Evolutionary conservation across 768 basidiomycete genomes (phyloP).

Genomic region (Russula olivacea): DNA sequence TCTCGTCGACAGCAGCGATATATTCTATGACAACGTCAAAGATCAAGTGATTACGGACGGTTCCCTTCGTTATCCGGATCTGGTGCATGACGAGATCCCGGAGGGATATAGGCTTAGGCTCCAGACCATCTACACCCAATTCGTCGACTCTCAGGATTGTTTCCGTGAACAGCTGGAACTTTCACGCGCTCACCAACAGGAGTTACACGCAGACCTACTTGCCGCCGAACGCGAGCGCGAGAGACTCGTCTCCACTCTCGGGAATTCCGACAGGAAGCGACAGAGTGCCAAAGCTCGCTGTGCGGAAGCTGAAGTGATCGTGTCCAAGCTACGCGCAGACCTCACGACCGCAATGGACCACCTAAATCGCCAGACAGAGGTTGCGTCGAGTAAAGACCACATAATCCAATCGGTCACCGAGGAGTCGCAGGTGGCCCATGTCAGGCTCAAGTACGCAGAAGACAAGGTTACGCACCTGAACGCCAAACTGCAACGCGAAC

Average conservation of each 20-base stretch:
- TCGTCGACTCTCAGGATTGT: too few species aligned
- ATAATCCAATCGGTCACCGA: background rate
- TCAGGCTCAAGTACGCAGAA: background rate
- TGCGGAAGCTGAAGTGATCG: background rate
- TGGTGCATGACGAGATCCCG: too few species aligned
- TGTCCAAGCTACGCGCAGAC: background rate
- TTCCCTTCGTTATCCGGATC: too few species aligned
- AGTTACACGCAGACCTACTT: background rate
- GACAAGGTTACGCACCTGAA: background rate
- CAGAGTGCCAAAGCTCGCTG: too few species aligned
- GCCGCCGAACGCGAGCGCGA: background rate
- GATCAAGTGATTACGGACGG: background rate
- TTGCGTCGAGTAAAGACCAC: background rate
- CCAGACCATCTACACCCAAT: too few species aligned
- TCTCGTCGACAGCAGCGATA: background rate
- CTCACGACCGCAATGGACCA: background rate
- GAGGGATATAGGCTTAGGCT: too few species aligned
- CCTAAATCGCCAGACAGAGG: background rate
- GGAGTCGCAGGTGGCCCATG: background rate
- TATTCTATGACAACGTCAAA: background rate
- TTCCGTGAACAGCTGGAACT: background rate
- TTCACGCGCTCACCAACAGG: conserved; percentile 1
- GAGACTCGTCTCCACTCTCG: too few species aligned
- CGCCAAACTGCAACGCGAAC: background rate
- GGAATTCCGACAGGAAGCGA: too few species aligned